phyloP scores from a whole-genome alignment of 345 rosid species.

The Eutrema yunnanense region DNA sequence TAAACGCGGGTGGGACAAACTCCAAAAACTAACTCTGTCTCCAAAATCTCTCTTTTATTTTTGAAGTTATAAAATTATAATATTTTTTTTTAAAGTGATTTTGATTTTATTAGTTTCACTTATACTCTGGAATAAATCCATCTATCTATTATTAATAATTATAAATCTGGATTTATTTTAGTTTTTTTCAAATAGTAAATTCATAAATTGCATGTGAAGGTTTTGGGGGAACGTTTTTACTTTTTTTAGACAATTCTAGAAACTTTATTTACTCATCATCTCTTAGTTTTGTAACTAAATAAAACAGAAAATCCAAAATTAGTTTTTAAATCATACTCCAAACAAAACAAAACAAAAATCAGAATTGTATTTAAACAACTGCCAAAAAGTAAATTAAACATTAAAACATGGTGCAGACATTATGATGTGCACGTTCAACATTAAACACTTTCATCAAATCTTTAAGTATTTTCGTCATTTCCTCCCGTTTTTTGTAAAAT shows the following conservation, averaged over 20 bases:
- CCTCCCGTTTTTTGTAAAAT: background rate
- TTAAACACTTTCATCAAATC: background rate
- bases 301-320: slow-evolving; percentile 18
- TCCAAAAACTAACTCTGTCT: slow-evolving; percentile 11
- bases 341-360: background rate
- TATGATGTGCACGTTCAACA: slow-evolving; percentile 29
- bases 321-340: background rate
- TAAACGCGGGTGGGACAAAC: slow-evolving; percentile 26
- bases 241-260: slow-evolving; percentile 18
- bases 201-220: slow-evolving; percentile 14
- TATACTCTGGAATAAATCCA: background rate
- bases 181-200: slow-evolving; percentile 18
- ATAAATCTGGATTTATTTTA: background rate
- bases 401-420: slow-evolving; percentile 17
- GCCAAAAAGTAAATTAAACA: background rate
- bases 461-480: background rate
- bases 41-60: background rate
- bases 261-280: background rate
- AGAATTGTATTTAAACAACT: background rate
- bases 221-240: slow-evolving; percentile 9
- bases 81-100: background rate
- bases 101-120: slow-evolving; percentile 10
- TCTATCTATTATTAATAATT: slow-evolving; percentile 12
- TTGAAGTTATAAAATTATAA: background rate
- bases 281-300: slow-evolving; percentile 15